phyloP scores from a whole-genome alignment of 345 rosid genomes.

The Salix viminalis region DNA sequence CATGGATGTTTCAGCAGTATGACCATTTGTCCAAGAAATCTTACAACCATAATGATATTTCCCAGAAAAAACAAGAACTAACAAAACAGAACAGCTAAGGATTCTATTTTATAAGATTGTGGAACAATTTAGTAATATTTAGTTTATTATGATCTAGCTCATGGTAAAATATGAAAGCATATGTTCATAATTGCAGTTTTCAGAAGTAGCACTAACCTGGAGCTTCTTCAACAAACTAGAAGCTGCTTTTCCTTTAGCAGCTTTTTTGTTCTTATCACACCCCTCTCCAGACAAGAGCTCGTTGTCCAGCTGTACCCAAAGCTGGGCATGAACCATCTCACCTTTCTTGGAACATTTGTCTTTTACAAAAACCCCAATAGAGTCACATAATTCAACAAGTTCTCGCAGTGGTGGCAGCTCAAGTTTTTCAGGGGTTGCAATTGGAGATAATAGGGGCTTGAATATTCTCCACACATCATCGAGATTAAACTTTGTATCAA shows the following conservation, averaged over 20 bases:
- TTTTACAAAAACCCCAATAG: constrained; percentile 60
- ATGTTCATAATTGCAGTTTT: not conserved
- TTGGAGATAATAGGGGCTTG: constrained; percentile 70
- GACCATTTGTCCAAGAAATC: not conserved
- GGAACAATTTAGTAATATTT: not conserved
- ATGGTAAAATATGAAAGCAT: not conserved
- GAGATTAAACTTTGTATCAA: constrained; percentile 67
- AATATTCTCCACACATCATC: constrained; percentile 74
- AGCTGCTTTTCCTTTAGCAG: constrained; percentile 84
- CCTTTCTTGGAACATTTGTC: constrained; percentile 42
- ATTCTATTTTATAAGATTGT: not conserved
- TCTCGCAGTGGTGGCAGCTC: constrained; percentile 73
- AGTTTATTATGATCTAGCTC: not conserved
- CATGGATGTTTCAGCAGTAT: not conserved
- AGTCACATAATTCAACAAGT: constrained; percentile 67
- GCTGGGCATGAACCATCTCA: constrained; percentile 50
- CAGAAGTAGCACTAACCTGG: constrained; percentile 47
- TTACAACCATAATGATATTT: not conserved
- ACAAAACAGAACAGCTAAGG: not conserved
- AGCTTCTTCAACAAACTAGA: constrained; percentile 62
- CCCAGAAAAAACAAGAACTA: not conserved
- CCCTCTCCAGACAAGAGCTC: constrained; percentile 63
- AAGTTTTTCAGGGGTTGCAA: constrained; percentile 77
- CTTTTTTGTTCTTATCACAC: constrained; percentile 51
- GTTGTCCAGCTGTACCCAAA: constrained; percentile 62